A percentile compares a stretch with the other conserved stretches of the same genome.
Conservation (phyloP, 2,329 filamentous ascomycete species). For the Chaetomiaceae sp. region DNA sequence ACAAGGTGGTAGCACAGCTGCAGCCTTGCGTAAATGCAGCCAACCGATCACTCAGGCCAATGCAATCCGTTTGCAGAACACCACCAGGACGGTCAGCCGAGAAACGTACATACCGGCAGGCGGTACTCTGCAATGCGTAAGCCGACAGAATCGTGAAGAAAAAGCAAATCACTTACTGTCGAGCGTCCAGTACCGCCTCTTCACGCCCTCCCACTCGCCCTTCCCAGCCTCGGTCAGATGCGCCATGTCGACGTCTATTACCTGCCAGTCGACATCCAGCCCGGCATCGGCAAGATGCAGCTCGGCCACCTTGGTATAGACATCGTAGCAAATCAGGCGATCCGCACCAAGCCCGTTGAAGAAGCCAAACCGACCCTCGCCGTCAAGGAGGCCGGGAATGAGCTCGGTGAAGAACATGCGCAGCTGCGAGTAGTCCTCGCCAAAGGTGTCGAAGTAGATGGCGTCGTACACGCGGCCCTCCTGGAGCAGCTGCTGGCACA, state of each 20-base stretch:
- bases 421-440: conserved; percentile 83
- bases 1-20: neutral
- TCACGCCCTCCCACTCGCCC: conserved; percentile 82
- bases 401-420: conserved; percentile 83
- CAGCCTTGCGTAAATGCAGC: neutral
- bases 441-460: conserved; percentile 97
- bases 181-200: conserved; percentile 84
- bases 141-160: conserved; percentile 24
- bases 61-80: neutral
- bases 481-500: conserved; percentile 62
- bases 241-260: conserved; percentile 64
- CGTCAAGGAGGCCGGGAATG: conserved; percentile 71
- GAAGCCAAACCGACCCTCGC: conserved; percentile 71
- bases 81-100: conserved; percentile 34
- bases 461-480: conserved; percentile 70
- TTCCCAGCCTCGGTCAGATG: conserved; percentile 58
- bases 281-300: conserved; percentile 86
- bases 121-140: conserved; percentile 59
- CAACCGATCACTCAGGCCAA: neutral
- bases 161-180: conserved; percentile 48
- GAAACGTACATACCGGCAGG: conserved; percentile 67
- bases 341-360: conserved; percentile 92
- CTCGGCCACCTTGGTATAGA: conserved; percentile 88
- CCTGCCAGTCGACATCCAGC: conserved; percentile 82
- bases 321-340: conserved; percentile 87